A percentile compares a stretch with the other conserved stretches of the same genome.
These are phyloP conservation scores for Schizothecium vesticola DNA, from an alignment of 495 filamentous ascomycete genomes.

Conservation along the genomic window DNA sequence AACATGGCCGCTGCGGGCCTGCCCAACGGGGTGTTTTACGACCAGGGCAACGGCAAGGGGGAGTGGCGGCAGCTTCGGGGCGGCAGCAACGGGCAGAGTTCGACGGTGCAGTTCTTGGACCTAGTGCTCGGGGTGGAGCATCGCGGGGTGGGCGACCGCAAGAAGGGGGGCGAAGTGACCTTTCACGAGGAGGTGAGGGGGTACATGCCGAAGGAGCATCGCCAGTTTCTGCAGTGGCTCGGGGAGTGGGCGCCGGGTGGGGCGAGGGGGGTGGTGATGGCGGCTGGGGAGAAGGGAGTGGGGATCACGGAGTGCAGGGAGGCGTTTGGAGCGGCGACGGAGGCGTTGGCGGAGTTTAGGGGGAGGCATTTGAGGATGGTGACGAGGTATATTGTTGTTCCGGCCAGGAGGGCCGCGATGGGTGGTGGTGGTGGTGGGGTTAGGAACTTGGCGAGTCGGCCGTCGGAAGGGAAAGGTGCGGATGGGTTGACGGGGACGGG, in stretches of 20 bases:
- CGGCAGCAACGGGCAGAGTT: slow-evolving; percentile 93
- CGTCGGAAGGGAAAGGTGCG: slow-evolving; percentile 28
- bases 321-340: slow-evolving; percentile 75
- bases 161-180: slow-evolving; percentile 69
- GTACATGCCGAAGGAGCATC: slow-evolving; percentile 89
- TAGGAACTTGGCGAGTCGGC: slow-evolving; percentile 60
- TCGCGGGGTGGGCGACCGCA: slow-evolving; percentile 57
- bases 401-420: slow-evolving; percentile 31
- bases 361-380: slow-evolving; percentile 92
- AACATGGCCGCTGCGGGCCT: slow-evolving; percentile 94
- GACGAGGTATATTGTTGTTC: slow-evolving; percentile 84
- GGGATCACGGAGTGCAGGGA: slow-evolving; percentile 51
- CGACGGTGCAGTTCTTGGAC: slow-evolving; percentile 92
- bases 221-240: slow-evolving; percentile 71
- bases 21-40: slow-evolving; percentile 80
- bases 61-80: slow-evolving; percentile 76
- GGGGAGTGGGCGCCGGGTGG: slow-evolving; percentile 42
- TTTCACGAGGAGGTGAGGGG: slow-evolving; percentile 88
- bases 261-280: slow-evolving; percentile 14
- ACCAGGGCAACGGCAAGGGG: slow-evolving; percentile 61
- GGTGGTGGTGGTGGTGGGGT: background rate
- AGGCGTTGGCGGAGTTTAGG: slow-evolving; percentile 73
- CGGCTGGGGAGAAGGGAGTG: slow-evolving; percentile 29
- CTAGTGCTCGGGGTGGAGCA: slow-evolving; percentile 88
- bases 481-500: slow-evolving; percentile 76